These are phyloP conservation scores for Penicillium chermesinum DNA, from an alignment of 495 filamentous ascomycete genomes.

Conservation along the genomic window DNA sequence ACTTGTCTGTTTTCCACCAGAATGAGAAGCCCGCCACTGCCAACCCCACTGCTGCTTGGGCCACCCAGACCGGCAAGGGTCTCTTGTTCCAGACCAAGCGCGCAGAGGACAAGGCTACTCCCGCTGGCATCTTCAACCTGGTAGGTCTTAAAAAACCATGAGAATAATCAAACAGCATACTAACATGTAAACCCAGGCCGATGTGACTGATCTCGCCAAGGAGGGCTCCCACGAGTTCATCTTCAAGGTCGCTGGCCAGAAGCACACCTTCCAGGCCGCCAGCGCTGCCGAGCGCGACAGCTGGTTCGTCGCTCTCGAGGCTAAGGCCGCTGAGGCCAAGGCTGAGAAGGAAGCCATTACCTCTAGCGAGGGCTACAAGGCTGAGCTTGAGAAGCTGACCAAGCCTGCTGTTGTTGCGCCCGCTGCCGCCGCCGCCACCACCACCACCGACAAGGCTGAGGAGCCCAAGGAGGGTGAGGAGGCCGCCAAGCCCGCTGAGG, in stretches of 20 bases:
- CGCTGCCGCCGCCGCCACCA: conserved; percentile 39
- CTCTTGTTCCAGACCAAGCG: conserved; percentile 90
- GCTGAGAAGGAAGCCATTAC: conserved; percentile 61
- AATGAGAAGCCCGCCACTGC: conserved; percentile 77
- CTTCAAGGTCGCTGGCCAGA: conserved; percentile 77
- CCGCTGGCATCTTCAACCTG: conserved; percentile 77
- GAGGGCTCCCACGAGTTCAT: conserved; percentile 73
- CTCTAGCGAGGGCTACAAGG: conserved; percentile 74
- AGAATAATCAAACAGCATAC: neutral
- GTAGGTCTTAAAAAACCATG: conserved; percentile 44
- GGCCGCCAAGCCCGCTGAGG: conserved; percentile 32
- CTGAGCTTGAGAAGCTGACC: conserved; percentile 62
- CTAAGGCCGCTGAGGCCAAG: conserved; percentile 73
- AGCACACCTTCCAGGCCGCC: conserved; percentile 82
- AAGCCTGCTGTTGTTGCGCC: conserved; percentile 35
- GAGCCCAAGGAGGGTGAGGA: conserved; percentile 45
- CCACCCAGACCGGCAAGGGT: conserved; percentile 89
- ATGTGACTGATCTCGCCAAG: conserved; percentile 72
- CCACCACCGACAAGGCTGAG: conserved; percentile 26
- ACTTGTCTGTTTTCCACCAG: conserved; percentile 68
- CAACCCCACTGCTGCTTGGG: conserved; percentile 80
- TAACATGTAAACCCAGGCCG: conserved; percentile 56
- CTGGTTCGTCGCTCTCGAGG: conserved; percentile 77
- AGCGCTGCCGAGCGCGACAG: conserved; percentile 74
- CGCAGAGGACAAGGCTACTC: conserved; percentile 70